Conservation (phyloP, 2,329 filamentous ascomycete genomes). For the Thielaviopsis euricoi region DNA sequence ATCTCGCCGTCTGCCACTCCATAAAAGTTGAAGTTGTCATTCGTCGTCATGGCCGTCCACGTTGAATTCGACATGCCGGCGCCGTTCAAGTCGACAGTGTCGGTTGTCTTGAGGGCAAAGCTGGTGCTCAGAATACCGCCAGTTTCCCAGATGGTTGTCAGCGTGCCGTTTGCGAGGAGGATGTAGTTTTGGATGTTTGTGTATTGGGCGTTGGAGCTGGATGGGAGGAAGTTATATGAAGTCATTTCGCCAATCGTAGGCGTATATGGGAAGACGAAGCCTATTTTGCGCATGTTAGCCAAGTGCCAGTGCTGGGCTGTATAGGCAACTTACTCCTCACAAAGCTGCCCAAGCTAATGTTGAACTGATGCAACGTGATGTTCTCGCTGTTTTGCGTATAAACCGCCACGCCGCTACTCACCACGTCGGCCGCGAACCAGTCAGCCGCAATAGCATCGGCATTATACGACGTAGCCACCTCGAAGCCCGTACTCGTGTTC, state of each 20-base stretch:
- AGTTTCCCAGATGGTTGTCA: neutral
- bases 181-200: conserved; percentile 1
- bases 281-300: neutral
- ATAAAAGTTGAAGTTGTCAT: neutral
- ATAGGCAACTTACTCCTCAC: neutral
- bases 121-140: neutral
- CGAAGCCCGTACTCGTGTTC: neutral
- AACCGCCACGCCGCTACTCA: neutral
- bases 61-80: neutral
- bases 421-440: neutral
- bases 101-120: neutral
- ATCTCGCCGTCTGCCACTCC: neutral
- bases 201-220: neutral
- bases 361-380: neutral
- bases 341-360: neutral
- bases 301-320: too few relatives aligned
- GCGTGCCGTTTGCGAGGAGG: neutral
- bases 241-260: neutral
- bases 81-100: neutral
- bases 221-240: neutral
- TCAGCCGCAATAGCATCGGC: neutral
- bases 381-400: neutral
- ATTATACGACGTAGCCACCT: neutral
- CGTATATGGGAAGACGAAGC: neutral
- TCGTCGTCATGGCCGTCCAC: neutral